A percentile compares a stretch with the other conserved stretches of the same genome.
phyloP scores from a whole-genome alignment of 768 basidiomycete genomes.

The Austroboletus eburneus region DNA sequence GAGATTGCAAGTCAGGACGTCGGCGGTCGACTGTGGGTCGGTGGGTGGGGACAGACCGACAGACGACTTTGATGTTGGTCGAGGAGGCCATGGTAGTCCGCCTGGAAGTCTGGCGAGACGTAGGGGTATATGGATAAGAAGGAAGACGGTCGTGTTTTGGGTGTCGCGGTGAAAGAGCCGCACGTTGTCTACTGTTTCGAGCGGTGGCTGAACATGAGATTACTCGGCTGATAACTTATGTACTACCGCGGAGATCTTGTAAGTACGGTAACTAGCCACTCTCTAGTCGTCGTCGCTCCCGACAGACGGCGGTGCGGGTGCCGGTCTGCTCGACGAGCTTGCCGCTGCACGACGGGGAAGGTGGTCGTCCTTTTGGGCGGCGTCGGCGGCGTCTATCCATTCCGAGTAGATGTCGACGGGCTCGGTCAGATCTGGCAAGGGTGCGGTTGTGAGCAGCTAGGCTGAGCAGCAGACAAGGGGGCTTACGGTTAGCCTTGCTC shows the following conservation, averaged over 20 bases:
- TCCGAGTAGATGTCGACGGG: slow-evolving; percentile 88
- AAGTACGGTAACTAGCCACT: too few relatives aligned
- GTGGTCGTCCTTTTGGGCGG: slow-evolving; percentile 64
- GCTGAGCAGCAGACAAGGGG: background rate
- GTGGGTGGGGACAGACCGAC: slow-evolving; percentile 66
- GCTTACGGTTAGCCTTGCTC: slow-evolving; percentile 81
- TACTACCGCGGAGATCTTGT: background rate
- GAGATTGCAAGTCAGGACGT: slow-evolving; percentile 5
- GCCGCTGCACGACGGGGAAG: slow-evolving; percentile 47
- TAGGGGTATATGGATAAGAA: slow-evolving; percentile 13
- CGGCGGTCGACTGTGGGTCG: slow-evolving; percentile 2
- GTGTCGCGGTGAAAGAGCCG: slow-evolving; percentile 21
- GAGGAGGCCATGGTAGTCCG: slow-evolving; percentile 59
- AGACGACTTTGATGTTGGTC: slow-evolving; percentile 97
- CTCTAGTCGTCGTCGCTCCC: slow-evolving; percentile 48
- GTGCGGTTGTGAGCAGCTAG: slow-evolving; percentile 13
- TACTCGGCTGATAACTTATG: background rate
- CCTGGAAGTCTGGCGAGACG: slow-evolving; percentile 11
- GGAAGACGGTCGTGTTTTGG: slow-evolving; percentile 6
- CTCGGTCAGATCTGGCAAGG: slow-evolving; percentile 69
- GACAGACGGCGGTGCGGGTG: slow-evolving; percentile 32
- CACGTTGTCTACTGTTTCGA: slow-evolving; percentile 17
- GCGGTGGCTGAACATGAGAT: slow-evolving; percentile 28
- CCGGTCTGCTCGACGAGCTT: slow-evolving; percentile 52
- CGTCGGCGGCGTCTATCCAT: slow-evolving; percentile 88